phyloP scores from a whole-genome alignment of 768 basidiomycete species.

The Hypholoma fasciculare region DNA sequence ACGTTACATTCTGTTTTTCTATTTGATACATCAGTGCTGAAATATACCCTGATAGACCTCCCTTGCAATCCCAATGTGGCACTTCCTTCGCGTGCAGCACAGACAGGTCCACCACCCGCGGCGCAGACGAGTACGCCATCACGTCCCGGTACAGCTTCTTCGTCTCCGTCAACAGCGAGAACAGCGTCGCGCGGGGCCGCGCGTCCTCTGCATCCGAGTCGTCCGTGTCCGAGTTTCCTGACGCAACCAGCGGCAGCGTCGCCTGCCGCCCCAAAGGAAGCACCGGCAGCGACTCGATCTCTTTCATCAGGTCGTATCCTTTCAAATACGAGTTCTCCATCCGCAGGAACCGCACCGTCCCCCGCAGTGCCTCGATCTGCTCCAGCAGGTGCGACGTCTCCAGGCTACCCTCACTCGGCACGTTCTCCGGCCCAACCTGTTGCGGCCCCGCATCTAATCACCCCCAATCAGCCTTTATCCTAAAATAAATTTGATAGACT shows the following conservation, averaged over 20 bases:
- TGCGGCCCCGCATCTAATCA: slow-evolving; percentile 45
- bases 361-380: slow-evolving; percentile 92
- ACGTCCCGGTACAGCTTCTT: slow-evolving; percentile 90
- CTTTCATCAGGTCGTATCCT: slow-evolving; percentile 85
- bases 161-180: slow-evolving; percentile 76
- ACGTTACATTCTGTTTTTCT: no score
- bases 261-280: slow-evolving; percentile 52
- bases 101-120: slow-evolving; percentile 85
- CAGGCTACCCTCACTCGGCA: slow-evolving; percentile 74
- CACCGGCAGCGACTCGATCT: slow-evolving; percentile 73
- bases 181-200: slow-evolving; percentile 53
- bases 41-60: no score
- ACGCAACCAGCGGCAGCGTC: slow-evolving; percentile 70
- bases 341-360: slow-evolving; percentile 90
- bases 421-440: slow-evolving; percentile 56
- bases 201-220: slow-evolving; percentile 51
- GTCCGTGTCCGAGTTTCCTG: slow-evolving; percentile 67
- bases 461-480: not conserved
- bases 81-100: slow-evolving; percentile 51
- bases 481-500: slow-evolving; percentile 17
- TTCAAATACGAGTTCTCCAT: slow-evolving; percentile 93
- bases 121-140: slow-evolving; percentile 79
- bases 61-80: no score
- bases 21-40: no score
- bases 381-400: slow-evolving; percentile 89